Evolutionary conservation across 345 rosid species (phyloP).

Genomic region (Triadica sebifera): DNA sequence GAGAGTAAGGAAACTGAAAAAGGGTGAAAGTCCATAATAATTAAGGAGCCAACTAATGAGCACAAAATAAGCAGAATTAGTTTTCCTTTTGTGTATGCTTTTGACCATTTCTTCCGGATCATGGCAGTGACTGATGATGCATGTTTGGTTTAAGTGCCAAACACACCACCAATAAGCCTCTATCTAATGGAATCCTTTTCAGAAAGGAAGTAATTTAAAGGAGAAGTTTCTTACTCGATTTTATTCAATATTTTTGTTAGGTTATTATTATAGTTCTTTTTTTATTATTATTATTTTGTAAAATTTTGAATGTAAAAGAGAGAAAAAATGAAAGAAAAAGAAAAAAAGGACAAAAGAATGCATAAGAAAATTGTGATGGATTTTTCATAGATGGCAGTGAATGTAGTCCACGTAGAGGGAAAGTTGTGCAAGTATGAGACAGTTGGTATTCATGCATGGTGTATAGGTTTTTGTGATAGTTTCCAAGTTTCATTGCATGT

Average conservation of each 20-base stretch:
- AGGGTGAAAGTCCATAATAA: not conserved
- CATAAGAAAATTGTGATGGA: no score
- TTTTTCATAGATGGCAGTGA: conserved; percentile 5
- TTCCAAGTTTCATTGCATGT: conserved; percentile 21
- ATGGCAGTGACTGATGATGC: conserved; percentile 9
- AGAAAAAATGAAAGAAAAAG: no score
- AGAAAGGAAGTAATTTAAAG: not conserved
- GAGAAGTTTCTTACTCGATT: no score
- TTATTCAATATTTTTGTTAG: no score
- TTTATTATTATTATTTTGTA: no score
- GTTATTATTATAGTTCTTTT: no score
- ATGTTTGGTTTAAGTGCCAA: not conserved
- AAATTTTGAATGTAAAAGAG: not conserved
- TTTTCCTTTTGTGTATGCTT: not conserved
- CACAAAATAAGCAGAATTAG: conserved; percentile 1
- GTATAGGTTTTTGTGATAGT: conserved; percentile 16
- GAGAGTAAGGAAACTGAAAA: not conserved
- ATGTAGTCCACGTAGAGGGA: conserved; percentile 25
- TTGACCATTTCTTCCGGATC: not conserved
- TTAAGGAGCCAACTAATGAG: conserved; percentile 4
- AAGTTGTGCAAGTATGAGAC: conserved; percentile 11
- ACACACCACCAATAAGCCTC: not conserved
- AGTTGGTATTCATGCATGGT: conserved; percentile 37
- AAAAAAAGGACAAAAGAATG: no score
- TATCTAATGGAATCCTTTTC: not conserved